Conservation (phyloP, 83 land plant genomes). For the Thuja plicata region DNA sequence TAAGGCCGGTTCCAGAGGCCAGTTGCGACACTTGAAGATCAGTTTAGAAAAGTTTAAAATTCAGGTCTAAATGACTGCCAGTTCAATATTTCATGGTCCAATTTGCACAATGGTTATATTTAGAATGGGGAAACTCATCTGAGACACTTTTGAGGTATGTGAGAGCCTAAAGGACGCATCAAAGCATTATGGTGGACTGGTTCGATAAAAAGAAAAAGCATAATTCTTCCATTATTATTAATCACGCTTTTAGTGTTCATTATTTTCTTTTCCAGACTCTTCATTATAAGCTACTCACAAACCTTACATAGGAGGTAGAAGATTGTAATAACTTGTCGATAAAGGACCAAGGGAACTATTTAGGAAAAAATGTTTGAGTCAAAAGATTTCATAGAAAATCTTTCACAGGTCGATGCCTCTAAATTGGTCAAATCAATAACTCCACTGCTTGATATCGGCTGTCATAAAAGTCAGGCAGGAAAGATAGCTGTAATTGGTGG, state of each 20-base stretch:
- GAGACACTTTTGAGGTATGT: too few species aligned
- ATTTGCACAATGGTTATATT: too few species aligned
- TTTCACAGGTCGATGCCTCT: slow-evolving; percentile 43
- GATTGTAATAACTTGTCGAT: not conserved
- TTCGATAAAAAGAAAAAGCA: not conserved
- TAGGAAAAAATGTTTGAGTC: not conserved
- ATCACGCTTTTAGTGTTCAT: not conserved
- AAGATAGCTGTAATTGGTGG: too few species aligned
- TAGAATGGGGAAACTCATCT: too few species aligned
- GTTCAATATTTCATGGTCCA: too few species aligned
- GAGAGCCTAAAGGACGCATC: too few species aligned
- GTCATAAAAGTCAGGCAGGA: slow-evolving; percentile 75
- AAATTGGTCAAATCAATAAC: slow-evolving; percentile 46
- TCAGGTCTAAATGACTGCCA: too few species aligned
- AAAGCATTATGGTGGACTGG: too few species aligned
- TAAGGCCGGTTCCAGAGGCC: too few species aligned
- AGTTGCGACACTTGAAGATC: too few species aligned
- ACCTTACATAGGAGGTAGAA: not conserved
- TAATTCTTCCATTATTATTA: not conserved
- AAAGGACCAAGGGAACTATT: not conserved
- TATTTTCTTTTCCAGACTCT: not conserved
- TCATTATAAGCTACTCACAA: not conserved
- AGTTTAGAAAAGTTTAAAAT: too few species aligned
- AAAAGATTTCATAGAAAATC: slow-evolving; percentile 5
- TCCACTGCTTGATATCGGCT: slow-evolving; percentile 33